A percentile compares a stretch with the other conserved stretches of the same genome.
Conservation (phyloP, 768 basidiomycete genomes). For the Kwoniella sp. region DNA sequence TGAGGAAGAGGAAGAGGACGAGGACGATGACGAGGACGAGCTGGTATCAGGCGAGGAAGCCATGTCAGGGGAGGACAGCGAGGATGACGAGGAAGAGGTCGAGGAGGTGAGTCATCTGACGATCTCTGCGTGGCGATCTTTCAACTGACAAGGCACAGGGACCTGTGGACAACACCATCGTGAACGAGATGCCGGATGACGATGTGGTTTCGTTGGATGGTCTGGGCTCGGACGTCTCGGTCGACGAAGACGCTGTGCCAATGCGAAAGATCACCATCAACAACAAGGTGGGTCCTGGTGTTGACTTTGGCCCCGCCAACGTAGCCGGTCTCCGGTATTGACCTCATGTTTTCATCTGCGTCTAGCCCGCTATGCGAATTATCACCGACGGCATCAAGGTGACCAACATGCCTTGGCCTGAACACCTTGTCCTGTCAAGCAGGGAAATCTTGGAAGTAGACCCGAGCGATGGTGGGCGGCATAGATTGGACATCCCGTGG, state of each 20-base stretch:
- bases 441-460: constrained; percentile 37
- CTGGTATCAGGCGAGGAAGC: constrained; percentile 21
- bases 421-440: constrained; percentile 41
- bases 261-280: constrained; percentile 76
- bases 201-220: constrained; percentile 64
- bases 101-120: constrained; percentile 18
- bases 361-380: constrained; percentile 43
- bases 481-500: too few relatives aligned
- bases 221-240: constrained; percentile 54
- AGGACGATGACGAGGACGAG: too few relatives aligned
- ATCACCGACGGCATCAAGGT: constrained; percentile 38
- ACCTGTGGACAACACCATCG: constrained; percentile 20
- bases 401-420: constrained; percentile 37
- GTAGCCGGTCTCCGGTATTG: neutral
- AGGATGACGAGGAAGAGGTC: constrained; percentile 25
- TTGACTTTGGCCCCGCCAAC: neutral
- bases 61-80: constrained; percentile 28
- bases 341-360: too few relatives aligned
- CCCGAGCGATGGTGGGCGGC: constrained; percentile 36
- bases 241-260: constrained; percentile 79
- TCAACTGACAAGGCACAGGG: neutral
- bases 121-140: neutral
- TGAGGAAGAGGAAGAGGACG: constrained; percentile 40
- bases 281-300: constrained; percentile 61
- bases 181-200: constrained; percentile 25